phyloP scores from a whole-genome alignment of 495 filamentous ascomycete species.

The Penicillium psychrofluorescens region DNA sequence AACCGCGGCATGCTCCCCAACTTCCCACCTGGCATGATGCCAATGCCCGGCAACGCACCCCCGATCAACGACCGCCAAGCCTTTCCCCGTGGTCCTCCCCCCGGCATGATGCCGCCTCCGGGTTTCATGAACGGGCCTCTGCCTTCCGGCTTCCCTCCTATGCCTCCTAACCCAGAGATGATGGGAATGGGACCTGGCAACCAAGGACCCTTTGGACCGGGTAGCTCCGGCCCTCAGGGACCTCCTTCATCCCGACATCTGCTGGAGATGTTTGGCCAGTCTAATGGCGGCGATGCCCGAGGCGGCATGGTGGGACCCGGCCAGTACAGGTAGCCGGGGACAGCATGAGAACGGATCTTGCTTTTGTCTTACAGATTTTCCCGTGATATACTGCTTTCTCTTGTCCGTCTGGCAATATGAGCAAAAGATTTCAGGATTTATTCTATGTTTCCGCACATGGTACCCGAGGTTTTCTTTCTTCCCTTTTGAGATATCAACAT shows the following conservation, averaged over 20 bases:
- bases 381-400: not conserved
- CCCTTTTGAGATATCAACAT: constrained; percentile 7
- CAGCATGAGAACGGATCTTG: not conserved
- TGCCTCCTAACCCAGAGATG: constrained; percentile 38
- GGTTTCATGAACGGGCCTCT: constrained; percentile 42
- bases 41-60: constrained; percentile 31
- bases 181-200: constrained; percentile 31
- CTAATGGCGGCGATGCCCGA: constrained; percentile 27
- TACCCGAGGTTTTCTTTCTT: too few species aligned
- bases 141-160: constrained; percentile 39
- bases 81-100: constrained; percentile 37
- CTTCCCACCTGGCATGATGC: constrained; percentile 39
- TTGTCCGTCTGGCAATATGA: not conserved
- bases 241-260: constrained; percentile 38
- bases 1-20: constrained; percentile 32
- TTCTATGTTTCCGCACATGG: too few species aligned
- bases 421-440: too few species aligned
- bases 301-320: constrained; percentile 38
- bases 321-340: constrained; percentile 23
- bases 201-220: constrained; percentile 32
- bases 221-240: constrained; percentile 30
- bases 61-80: constrained; percentile 31
- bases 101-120: constrained; percentile 45
- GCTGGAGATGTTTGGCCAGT: constrained; percentile 40
- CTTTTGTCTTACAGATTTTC: constrained; percentile 1